A percentile compares a stretch with the other conserved stretches of the same genome.
Evolutionary conservation across 331 rosid species (phyloP).

Genomic region (Rosa hybrid): DNA sequence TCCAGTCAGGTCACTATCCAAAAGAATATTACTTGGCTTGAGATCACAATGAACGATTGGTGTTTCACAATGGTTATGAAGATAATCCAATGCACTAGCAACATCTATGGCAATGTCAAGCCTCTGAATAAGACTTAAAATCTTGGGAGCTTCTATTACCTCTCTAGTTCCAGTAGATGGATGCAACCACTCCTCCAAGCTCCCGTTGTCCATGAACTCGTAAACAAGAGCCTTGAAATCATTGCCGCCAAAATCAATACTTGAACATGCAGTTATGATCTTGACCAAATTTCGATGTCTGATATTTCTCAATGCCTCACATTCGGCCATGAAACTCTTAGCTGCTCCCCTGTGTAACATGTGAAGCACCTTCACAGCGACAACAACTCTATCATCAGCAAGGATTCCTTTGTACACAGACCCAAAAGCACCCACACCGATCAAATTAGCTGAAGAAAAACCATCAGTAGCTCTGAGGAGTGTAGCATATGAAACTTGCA

Average conservation of each 20-base stretch:
- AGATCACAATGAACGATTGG: slow-evolving; percentile 1
- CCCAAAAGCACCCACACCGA: slow-evolving; percentile 23
- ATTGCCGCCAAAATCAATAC: not conserved
- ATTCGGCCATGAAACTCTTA: slow-evolving; percentile 24
- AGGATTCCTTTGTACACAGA: slow-evolving; percentile 16
- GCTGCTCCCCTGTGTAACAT: slow-evolving; percentile 6
- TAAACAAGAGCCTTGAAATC: slow-evolving; percentile 28
- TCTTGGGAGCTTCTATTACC: not conserved
- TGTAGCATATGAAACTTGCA: not conserved
- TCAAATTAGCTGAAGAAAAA: not conserved
- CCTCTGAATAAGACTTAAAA: not conserved
- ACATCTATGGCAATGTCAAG: not conserved
- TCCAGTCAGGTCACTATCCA: no score
- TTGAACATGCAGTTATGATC: slow-evolving; percentile 20
- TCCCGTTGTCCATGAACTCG: slow-evolving; percentile 28
- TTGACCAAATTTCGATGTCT: slow-evolving; percentile 24
- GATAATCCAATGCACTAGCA: not conserved
- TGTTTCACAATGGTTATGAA: not conserved
- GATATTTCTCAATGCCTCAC: slow-evolving; percentile 20
- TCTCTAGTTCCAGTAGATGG: not conserved
- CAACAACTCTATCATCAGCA: not conserved
- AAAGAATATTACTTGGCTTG: not conserved
- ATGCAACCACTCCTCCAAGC: slow-evolving; percentile 26
- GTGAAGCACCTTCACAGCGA: slow-evolving; percentile 27
- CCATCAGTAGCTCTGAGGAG: not conserved